A percentile compares a stretch with the other conserved stretches of the same genome.
phyloP scores from a whole-genome alignment of 1,139 yeast species.

The Saccharomyces pastorianus region DNA sequence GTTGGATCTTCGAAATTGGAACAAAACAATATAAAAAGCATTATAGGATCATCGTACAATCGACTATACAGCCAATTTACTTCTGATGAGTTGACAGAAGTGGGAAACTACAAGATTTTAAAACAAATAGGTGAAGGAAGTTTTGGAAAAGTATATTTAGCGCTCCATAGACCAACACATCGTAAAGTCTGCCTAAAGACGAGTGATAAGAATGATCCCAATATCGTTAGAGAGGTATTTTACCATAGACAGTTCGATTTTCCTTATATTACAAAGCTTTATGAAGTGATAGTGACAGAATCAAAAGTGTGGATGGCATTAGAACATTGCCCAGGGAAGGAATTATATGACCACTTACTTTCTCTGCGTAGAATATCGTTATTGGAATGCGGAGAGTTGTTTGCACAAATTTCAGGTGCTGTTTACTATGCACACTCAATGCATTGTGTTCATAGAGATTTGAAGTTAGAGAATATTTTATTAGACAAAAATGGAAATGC shows the following conservation, averaged over 20 bases:
- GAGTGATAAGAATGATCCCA: conserved; percentile 75
- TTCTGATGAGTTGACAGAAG: conserved; percentile 45
- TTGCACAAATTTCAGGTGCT: conserved; percentile 74
- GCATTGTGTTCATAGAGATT: conserved; percentile 82
- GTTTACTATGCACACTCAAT: conserved; percentile 76
- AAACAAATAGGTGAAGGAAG: conserved; percentile 82
- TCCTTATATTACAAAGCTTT: conserved; percentile 74
- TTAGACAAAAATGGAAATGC: conserved; percentile 63
- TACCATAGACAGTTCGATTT: conserved; percentile 81
- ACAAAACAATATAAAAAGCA: conserved; percentile 28
- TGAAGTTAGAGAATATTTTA: conserved; percentile 78
- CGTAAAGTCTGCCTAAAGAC: conserved; percentile 79
- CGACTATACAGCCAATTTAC: conserved; percentile 51
- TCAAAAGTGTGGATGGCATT: conserved; percentile 75
- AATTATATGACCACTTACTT: conserved; percentile 66
- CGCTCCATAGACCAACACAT: conserved; percentile 64
- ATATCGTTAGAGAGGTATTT: conserved; percentile 85
- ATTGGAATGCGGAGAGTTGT: conserved; percentile 51
- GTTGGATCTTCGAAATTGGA: conserved; percentile 17
- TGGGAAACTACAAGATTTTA: conserved; percentile 69
- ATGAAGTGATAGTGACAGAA: conserved; percentile 80
- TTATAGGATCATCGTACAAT: conserved; percentile 55
- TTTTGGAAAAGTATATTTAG: conserved; percentile 85
- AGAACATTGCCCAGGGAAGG: conserved; percentile 88
- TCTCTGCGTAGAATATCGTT: conserved; percentile 45